These are phyloP conservation scores for Lodderomyces metapsilosis DNA, from an alignment of 1,139 yeast species.

Conservation along the genomic window DNA sequence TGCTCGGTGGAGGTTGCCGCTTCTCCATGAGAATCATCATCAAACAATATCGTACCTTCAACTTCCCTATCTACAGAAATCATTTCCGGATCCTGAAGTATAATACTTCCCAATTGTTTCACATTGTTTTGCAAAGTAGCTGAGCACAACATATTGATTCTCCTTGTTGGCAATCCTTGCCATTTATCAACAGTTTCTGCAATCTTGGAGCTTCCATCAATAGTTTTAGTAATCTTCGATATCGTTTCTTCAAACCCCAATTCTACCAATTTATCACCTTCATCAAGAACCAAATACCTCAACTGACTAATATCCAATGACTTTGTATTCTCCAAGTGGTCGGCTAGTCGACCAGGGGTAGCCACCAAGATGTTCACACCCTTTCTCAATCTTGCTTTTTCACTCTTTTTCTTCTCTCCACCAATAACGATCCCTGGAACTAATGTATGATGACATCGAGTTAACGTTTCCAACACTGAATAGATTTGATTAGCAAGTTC, in stretches of 20 bases:
- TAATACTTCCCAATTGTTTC: conserved; percentile 72
- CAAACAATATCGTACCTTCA: conserved; percentile 40
- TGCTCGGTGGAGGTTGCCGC: conserved; percentile 19
- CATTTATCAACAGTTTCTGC: conserved; percentile 36
- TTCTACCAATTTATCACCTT: conserved; percentile 94
- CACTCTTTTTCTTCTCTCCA: conserved; percentile 91
- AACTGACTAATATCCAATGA: conserved; percentile 69
- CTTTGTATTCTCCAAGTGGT: conserved; percentile 83
- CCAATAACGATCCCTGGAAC: conserved; percentile 95
- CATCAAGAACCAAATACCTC: conserved; percentile 85
- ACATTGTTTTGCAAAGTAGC: conserved; percentile 89
- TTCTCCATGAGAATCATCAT: conserved; percentile 26
- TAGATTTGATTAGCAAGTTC: conserved; percentile 93
- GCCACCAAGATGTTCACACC: conserved; percentile 89
- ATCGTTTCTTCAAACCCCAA: conserved; percentile 94
- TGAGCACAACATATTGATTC: conserved; percentile 84
- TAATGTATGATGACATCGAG: conserved; percentile 72
- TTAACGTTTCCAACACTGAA: conserved; percentile 68
- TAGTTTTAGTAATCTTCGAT: conserved; percentile 63
- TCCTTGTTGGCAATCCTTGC: conserved; percentile 61
- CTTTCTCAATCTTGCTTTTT: conserved; percentile 84
- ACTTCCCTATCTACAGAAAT: conserved; percentile 37
- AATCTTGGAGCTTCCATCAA: conserved; percentile 47
- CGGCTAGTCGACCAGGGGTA: conserved; percentile 89
- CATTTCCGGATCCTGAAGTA: conserved; percentile 70